A percentile compares a stretch with the other conserved stretches of the same genome.
Evolutionary conservation across 495 filamentous ascomycete genomes (phyloP).

Genomic region (Neurospora terricola): DNA sequence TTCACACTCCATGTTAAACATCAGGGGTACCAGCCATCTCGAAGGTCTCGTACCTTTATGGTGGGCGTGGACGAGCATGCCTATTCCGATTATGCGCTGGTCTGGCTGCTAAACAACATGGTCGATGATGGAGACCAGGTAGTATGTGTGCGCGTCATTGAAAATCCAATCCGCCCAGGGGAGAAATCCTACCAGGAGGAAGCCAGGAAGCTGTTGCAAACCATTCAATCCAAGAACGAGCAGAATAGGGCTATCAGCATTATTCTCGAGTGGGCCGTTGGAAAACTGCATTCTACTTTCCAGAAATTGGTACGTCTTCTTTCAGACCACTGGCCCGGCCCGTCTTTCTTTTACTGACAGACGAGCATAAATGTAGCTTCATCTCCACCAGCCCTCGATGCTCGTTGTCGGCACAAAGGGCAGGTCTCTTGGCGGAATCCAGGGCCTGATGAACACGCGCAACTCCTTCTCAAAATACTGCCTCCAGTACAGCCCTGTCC

Average conservation of each 20-base stretch:
- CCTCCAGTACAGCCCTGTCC: constrained; percentile 88
- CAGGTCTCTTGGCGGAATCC: constrained; percentile 75
- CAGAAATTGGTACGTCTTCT: constrained; percentile 68
- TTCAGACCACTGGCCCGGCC: background rate
- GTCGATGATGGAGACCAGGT: constrained; percentile 97
- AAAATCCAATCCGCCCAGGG: constrained; percentile 67
- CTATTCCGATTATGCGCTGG: constrained; percentile 89
- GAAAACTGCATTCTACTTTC: constrained; percentile 86
- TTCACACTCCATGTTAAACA: constrained; percentile 84
- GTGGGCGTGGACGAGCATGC: constrained; percentile 91
- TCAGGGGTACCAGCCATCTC: constrained; percentile 74
- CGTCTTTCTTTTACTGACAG: background rate
- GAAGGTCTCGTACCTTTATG: constrained; percentile 82
- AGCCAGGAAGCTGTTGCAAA: constrained; percentile 62
- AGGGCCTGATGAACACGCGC: constrained; percentile 67
- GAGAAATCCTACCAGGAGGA: constrained; percentile 75
- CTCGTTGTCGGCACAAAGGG: constrained; percentile 92
- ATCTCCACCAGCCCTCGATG: constrained; percentile 87
- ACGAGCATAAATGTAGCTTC: constrained; percentile 49
- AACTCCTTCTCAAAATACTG: constrained; percentile 96
- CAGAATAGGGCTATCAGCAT: constrained; percentile 79
- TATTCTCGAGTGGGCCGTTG: constrained; percentile 80
- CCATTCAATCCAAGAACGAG: constrained; percentile 77
- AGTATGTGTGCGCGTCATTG: constrained; percentile 83
- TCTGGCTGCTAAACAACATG: constrained; percentile 89